These are phyloP conservation scores for Aspergillus amoenus DNA, from an alignment of 2,329 filamentous ascomycete genomes.

Conservation along the genomic window DNA sequence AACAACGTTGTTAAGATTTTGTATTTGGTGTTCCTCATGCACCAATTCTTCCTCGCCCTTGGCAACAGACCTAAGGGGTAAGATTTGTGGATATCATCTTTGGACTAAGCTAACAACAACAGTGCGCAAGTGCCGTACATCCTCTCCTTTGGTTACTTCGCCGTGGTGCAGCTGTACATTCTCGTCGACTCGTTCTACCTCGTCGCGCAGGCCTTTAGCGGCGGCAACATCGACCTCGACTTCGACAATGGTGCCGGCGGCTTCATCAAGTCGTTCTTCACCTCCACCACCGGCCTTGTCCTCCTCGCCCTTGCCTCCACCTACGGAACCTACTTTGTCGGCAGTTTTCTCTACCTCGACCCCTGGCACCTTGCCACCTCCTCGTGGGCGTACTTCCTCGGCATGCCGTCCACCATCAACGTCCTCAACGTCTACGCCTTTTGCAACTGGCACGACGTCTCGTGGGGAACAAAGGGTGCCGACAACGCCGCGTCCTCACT, in stretches of 20 bases:
- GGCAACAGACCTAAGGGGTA: constrained; percentile 90
- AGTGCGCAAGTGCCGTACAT: constrained; percentile 84
- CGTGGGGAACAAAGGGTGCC: constrained; percentile 98
- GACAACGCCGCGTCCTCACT: constrained; percentile 85
- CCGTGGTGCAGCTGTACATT: constrained; percentile 84
- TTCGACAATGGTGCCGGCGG: constrained; percentile 60
- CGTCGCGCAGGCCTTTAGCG: constrained; percentile 78
- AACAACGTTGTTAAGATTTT: constrained; percentile 89
- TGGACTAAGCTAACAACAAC: background rate
- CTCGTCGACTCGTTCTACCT: constrained; percentile 85
- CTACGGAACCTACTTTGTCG: constrained; percentile 94
- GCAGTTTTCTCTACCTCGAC: constrained; percentile 95
- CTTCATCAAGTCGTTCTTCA: constrained; percentile 81
- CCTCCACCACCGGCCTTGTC: constrained; percentile 80
- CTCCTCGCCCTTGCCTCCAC: constrained; percentile 89
- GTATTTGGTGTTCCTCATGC: constrained; percentile 84
- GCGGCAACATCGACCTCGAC: constrained; percentile 59
- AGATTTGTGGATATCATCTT: no score
- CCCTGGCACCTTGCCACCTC: constrained; percentile 99
- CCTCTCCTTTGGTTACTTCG: constrained; percentile 83
- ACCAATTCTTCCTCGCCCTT: constrained; percentile 95
- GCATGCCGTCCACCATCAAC: constrained; percentile 98
- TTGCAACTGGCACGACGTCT: constrained; percentile 99
- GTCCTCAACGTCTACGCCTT: constrained; percentile 99
- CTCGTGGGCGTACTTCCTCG: constrained; percentile 85